Evolutionary conservation across 352 stramenopile genomes (phyloP).

Genomic region (Nothophytophthora sp.): DNA sequence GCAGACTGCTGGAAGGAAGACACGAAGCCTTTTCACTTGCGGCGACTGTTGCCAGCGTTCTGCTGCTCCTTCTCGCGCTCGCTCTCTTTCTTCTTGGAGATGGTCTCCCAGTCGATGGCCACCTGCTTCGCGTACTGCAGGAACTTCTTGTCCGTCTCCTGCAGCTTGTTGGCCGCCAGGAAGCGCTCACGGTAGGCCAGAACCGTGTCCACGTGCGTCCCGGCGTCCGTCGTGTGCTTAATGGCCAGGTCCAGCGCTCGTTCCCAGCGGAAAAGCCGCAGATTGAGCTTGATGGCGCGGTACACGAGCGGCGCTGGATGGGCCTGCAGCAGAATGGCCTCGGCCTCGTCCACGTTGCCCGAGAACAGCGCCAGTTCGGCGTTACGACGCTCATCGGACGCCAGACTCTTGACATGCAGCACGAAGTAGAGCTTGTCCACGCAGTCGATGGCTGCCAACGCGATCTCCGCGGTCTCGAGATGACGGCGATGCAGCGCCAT

Average conservation of each 20-base stretch:
- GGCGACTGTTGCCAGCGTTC: constrained; percentile 34
- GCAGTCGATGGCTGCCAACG: constrained; percentile 88
- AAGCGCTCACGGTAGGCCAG: constrained; percentile 89
- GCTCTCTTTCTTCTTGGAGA: constrained; percentile 89
- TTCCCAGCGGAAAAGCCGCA: constrained; percentile 90
- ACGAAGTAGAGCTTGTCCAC: constrained; percentile 96
- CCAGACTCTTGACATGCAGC: constrained; percentile 85
- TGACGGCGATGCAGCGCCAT: constrained; percentile 91
- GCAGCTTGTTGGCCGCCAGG: constrained; percentile 82
- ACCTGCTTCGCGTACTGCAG: constrained; percentile 88
- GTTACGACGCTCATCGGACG: constrained; percentile 84
- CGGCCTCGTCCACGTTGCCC: constrained; percentile 89
- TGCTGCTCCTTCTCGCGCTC: constrained; percentile 82
- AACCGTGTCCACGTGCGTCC: constrained; percentile 90
- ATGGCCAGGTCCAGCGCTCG: constrained; percentile 88
- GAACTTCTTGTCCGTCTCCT: constrained; percentile 90
- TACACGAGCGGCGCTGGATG: constrained; percentile 89
- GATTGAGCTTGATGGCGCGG: constrained; percentile 94
- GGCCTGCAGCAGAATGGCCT: constrained; percentile 91
- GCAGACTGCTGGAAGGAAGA: constrained; percentile 1
- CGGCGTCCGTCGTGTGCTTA: constrained; percentile 84
- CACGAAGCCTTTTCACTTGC: constrained; percentile 43
- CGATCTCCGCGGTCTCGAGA: constrained; percentile 91
- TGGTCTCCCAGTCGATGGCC: constrained; percentile 87
- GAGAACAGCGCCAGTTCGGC: constrained; percentile 89